Evolutionary conservation across 192 early-diverging fungal species (phyloP), one percentile per base, ranked within the genome.

Genomic region (Thamnidium elegans): DNA sequence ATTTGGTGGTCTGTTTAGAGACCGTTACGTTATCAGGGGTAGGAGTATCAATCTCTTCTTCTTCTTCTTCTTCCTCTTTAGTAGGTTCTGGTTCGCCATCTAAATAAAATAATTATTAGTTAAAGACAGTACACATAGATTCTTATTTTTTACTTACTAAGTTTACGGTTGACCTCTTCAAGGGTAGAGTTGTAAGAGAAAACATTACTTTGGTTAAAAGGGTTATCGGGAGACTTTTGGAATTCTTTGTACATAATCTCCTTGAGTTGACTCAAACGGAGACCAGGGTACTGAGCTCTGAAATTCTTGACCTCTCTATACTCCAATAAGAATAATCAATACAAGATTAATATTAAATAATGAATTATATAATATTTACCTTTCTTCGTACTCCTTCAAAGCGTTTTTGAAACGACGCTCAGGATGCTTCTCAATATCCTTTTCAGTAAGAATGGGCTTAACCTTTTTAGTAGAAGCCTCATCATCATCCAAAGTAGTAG

Each of bases 331-430:
- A 39, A 3, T 6, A 39, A 39, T 39, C 1, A 39, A 10, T 39
- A 39, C 9, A 39, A 39, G 9, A 39, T 26, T 26, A 39, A 39
- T 9, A 10, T 39, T 10, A 9, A 9, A 6, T 39, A 6, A 39
- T 39, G 5, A 39, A 39, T 2, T 19, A 17, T 17, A n/a, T 13
- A 55, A 44, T 7, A 53, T 15, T 20, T 56, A 53, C 54, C 64
- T 78, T 26, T 92, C 92, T 63, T 82, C 69, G 69, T 84, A 92
- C 3, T 79, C 82, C 23, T 77, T 72, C 30, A 84, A 85, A 13
- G 89, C 89, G 32, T 88, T 86, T 84, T 88, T 90, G 55, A 85
- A 84, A 13, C 94, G 81, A 62, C 89, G 84, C 78, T 96, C 94
- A 11, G 94, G 94, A 74, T 96, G 94, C 48, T 87, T 83, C 58